Base-by-base conservation (phyloP, 2,329 filamentous ascomycete species). In the Stylonectria norvegica region DNA sequence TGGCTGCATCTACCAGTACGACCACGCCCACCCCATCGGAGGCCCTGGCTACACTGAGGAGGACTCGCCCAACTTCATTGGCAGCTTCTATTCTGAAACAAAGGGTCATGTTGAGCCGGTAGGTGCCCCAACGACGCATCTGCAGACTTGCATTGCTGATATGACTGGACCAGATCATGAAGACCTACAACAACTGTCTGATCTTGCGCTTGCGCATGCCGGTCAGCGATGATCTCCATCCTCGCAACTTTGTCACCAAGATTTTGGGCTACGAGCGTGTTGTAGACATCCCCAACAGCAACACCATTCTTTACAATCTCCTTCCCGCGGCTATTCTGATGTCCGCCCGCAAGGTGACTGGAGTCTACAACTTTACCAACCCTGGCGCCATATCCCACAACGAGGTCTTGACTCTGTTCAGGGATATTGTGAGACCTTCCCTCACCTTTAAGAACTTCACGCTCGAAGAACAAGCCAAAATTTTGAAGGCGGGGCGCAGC, bases 311-410 rank as follows among this genome's bases (percentile, higher is more conserved):
- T 31, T 70, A 75, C 47, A 78, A 84, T 54, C 74, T 85, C 34
- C 69, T 85, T 15, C 81, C 81, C 9, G 73, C 74, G 10, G 74
- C 78, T 2, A 69, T 84, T 45, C 58, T 80, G 32, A 64, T 84
- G 49, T 75, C 80, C 19, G 76, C 83, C 59, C 71, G 81, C 62
- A 65, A 67, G 28, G 80, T 83, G 29, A 76, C 72, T 1, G 81
- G 81, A 14, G 68, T 85, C 50, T 83, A 80, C 64, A 85, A 85
- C 66, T 84, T 85, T 61, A 84, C 80, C 45, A 85, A 85, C 64
- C 81, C 81, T 1, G 81, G 81, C 10, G 77, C 79, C 48, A 84
- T 85, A 59, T 81, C 78, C n/a, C 81, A 85, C 64, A 85, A 85
- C 60, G 79, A 85, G 63, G 79, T 85, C 5, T 67, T 85, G 27